These are phyloP conservation scores for Huntiella moniliformis DNA, from an alignment of 2,329 filamentous ascomycete species.

Conservation along the genomic window DNA sequence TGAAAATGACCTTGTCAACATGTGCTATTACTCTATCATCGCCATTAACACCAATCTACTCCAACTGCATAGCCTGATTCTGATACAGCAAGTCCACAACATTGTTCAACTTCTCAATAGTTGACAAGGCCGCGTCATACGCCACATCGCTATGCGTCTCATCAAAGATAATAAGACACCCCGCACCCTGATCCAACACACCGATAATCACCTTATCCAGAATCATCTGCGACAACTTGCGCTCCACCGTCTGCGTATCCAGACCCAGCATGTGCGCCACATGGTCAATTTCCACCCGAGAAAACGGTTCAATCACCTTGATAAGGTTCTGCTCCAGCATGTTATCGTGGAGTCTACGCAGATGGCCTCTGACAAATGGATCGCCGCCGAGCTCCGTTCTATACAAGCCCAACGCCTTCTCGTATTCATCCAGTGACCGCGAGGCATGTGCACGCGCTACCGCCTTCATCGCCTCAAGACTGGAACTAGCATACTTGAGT, in stretches of 20 bases:
- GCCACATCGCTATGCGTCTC: slow-evolving; percentile 84
- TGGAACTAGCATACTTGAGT: slow-evolving; percentile 85
- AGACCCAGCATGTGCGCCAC: slow-evolving; percentile 95
- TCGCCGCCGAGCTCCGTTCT: slow-evolving; percentile 87
- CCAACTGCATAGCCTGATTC: slow-evolving; percentile 87
- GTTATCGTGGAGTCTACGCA: slow-evolving; percentile 87
- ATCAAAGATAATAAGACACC: slow-evolving; percentile 91
- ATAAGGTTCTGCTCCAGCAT: slow-evolving; percentile 99
- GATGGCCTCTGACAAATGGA: slow-evolving; percentile 89
- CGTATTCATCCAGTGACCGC: slow-evolving; percentile 91
- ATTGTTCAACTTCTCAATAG: slow-evolving; percentile 90
- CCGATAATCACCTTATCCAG: slow-evolving; percentile 97
- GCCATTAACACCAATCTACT: slow-evolving; percentile 34
- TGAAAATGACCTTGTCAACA: slow-evolving; percentile 1
- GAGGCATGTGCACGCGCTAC: slow-evolving; percentile 91
- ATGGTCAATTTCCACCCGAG: slow-evolving; percentile 87
- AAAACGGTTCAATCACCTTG: slow-evolving; percentile 99
- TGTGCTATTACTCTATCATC: slow-evolving; percentile 8
- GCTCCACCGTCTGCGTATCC: slow-evolving; percentile 90
- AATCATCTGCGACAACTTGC: slow-evolving; percentile 98
- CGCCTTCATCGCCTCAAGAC: slow-evolving; percentile 97
- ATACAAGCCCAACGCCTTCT: slow-evolving; percentile 76
- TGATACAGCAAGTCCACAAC: slow-evolving; percentile 96
- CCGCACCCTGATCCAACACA: slow-evolving; percentile 91
- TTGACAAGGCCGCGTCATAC: slow-evolving; percentile 84